Base-by-base conservation (phyloP, 2,329 filamentous ascomycete species). In the Nemania diffusa region DNA sequence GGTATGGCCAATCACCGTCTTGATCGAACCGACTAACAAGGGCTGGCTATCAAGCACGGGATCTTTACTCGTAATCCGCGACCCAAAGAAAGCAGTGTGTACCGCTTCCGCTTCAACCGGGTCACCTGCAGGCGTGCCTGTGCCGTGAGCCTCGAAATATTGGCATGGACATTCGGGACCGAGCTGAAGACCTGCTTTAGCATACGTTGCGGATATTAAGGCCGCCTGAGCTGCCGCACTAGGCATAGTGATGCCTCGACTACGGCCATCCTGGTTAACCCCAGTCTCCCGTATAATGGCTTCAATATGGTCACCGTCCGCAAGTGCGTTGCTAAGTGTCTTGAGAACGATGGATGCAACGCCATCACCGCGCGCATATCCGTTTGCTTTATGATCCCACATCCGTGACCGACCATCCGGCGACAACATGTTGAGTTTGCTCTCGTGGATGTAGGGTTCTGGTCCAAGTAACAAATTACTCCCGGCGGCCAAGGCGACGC, bases 281-380 rank as follows among this genome's bases (percentile, higher is more conserved):
- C 29, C 52, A 0, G 60, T 62, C 6, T 56, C 51, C 13, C 60
- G 40, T 1, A 62, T 75, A 3, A 79, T 67, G 5, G 73, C 75
- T 34, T 76, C 70, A 42, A 79, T 74, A 17, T 72, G 63, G 56
- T 79, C 78, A 24, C 73, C 72, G 50, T 77, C 77, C 8, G 67
- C 57, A 0, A 77, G n/a, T 1, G 77, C 76, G 34, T 68, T 69
- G 9, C 69, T 64, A 1, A 79, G 70, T 1, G 68, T 72, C 57
- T 79, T 79, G 26, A 79, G 55, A 7, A 79, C 59, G 2, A 79
- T 55, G 6, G 73, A 66, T 8, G 69, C 76, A 26, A 74, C 68
- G 46, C 77, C 78, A 55, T 79, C 78, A 2, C 77, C 77, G n/a
- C 78, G 71, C 20, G 70, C 77, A 53, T 69, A 69, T 79, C 76